Evolutionary conservation across 2,329 filamentous ascomycete species (phyloP).

Genomic region (Xylaria digitata): DNA sequence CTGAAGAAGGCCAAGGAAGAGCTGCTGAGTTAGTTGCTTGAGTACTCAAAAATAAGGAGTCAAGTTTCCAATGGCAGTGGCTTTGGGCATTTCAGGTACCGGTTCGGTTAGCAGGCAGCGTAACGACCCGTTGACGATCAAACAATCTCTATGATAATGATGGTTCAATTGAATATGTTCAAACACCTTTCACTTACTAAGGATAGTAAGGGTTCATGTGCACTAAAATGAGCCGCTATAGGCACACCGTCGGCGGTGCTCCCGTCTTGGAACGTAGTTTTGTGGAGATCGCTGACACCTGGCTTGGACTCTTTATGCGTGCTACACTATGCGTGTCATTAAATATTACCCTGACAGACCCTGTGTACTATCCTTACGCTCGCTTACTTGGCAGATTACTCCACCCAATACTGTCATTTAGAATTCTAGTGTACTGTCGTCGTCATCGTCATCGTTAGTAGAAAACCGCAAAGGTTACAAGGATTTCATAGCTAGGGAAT

Average conservation of each 20-base stretch:
- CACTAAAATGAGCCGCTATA: conserved; percentile 13
- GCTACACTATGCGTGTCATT: too few species aligned
- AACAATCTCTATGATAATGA: background rate
- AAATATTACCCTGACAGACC: too few species aligned
- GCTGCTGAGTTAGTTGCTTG: conserved; percentile 28
- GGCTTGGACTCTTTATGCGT: too few species aligned
- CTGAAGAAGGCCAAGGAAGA: conserved; percentile 52
- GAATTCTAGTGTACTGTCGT: background rate
- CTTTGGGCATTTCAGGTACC: background rate
- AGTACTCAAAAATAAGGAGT: conserved; percentile 1
- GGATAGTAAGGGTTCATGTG: conserved; percentile 15
- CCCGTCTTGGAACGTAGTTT: background rate
- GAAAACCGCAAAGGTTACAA: too few species aligned
- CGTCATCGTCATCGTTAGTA: background rate
- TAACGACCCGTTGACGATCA: background rate
- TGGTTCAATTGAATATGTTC: conserved; percentile 2
- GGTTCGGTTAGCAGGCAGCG: background rate
- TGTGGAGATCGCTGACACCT: background rate
- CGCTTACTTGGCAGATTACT: conserved; percentile 16
- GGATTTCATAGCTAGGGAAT: too few species aligned
- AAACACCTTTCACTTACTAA: background rate
- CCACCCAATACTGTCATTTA: background rate
- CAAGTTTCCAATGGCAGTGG: background rate
- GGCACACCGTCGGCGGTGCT: background rate
- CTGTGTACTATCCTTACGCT: background rate